A percentile compares a stretch with the other conserved stretches of the same genome.
Evolutionary conservation across 768 basidiomycete species (phyloP).

Genomic region (Pleurotus cornucopiae): DNA sequence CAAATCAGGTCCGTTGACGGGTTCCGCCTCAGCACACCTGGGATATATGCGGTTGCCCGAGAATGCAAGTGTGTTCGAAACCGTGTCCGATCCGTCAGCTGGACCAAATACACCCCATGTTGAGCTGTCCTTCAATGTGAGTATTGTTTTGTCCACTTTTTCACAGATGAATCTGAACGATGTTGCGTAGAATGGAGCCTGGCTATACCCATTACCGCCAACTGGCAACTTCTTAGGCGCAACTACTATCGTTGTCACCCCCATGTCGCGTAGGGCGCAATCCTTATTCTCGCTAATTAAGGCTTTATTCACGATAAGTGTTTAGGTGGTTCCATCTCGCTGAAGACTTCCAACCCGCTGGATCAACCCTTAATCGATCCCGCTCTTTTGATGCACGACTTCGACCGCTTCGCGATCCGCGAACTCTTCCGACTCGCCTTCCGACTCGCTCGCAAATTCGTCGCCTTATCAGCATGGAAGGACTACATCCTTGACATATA

Average conservation of each 20-base stretch:
- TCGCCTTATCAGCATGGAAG: constrained; percentile 12
- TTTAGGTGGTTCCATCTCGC: constrained; percentile 20
- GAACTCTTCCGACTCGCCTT: constrained; percentile 13
- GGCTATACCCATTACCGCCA: constrained; percentile 3
- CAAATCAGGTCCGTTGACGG: too few relatives aligned
- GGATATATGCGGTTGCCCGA: constrained; percentile 21
- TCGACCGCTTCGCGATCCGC: constrained; percentile 15
- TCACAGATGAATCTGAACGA: too few relatives aligned
- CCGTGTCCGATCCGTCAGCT: constrained; percentile 22
- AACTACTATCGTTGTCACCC: constrained; percentile 12
- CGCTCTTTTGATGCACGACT: constrained; percentile 27
- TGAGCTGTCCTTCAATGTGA: constrained; percentile 22
- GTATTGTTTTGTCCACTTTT: neutral
- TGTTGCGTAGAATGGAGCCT: constrained; percentile 9
- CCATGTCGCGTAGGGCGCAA: constrained; percentile 16
- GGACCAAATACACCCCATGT: constrained; percentile 24
- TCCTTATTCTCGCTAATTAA: constrained; percentile 13
- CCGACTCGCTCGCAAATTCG: constrained; percentile 10
- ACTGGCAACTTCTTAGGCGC: constrained; percentile 15
- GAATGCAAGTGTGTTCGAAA: constrained; percentile 9
- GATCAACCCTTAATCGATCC: constrained; percentile 38
- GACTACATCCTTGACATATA: constrained; percentile 13
- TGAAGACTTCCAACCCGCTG: constrained; percentile 35
- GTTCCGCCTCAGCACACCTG: too few relatives aligned
- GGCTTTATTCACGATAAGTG: neutral